A percentile compares a stretch with the other conserved stretches of the same genome.
phyloP scores from a whole-genome alignment of 306 rosid genomes.

The Rubus parviflorus region DNA sequence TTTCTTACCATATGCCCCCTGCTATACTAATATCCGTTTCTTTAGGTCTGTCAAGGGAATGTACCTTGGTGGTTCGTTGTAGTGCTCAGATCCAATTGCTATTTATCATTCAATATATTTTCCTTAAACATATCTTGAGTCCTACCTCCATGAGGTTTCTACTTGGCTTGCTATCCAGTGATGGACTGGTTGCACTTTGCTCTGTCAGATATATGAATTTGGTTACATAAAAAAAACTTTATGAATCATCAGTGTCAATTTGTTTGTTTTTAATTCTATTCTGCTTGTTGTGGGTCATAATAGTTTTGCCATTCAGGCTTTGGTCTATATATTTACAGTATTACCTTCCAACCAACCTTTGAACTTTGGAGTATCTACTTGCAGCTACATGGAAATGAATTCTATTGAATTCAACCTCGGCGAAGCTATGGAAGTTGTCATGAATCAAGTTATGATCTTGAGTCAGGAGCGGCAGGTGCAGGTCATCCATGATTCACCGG shows the following conservation, averaged over 20 bases:
- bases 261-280: neutral
- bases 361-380: conserved; percentile 3
- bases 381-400: conserved; percentile 42
- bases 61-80: neutral
- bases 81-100: neutral
- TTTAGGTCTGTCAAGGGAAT: neutral
- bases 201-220: neutral
- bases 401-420: conserved; percentile 39
- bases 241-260: neutral
- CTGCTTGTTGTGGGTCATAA: neutral
- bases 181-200: neutral
- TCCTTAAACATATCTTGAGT: neutral
- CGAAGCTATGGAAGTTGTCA: conserved; percentile 36
- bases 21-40: neutral
- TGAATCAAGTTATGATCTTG: conserved; percentile 36
- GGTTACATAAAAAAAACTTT: neutral
- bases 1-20: neutral
- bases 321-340: neutral
- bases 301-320: neutral
- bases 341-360: conserved; percentile 6
- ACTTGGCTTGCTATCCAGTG: neutral
- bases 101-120: too few relatives aligned
- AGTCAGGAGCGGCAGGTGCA: conserved; percentile 36
- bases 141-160: neutral
- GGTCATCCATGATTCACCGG: conserved; percentile 34